Percentiles rank a stretch among this genome's conserved stretches.
Conservation (phyloP, 2,329 filamentous ascomycete species). For the Didymosphaeria variabile region DNA sequence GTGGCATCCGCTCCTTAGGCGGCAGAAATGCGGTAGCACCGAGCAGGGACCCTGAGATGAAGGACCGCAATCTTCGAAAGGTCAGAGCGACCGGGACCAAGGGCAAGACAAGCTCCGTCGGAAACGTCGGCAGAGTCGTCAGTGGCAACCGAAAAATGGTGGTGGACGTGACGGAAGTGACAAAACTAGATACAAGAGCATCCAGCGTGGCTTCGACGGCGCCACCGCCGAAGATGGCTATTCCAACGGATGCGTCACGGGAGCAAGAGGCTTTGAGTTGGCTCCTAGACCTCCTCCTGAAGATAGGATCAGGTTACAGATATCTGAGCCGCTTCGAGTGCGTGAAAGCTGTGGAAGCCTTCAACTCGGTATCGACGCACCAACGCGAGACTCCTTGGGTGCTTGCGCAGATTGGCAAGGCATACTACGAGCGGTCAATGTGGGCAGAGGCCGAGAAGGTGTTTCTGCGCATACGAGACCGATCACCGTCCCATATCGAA, state of each 20-base stretch:
- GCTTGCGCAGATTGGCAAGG: slow-evolving; percentile 86
- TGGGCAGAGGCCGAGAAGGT: slow-evolving; percentile 88
- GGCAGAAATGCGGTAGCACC: slow-evolving; percentile 68
- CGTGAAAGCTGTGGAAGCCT: slow-evolving; percentile 77
- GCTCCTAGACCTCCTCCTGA: slow-evolving; percentile 81
- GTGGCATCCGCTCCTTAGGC: slow-evolving; percentile 71
- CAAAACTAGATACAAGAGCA: slow-evolving; percentile 66
- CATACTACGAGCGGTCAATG: slow-evolving; percentile 87
- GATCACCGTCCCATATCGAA: slow-evolving; percentile 83
- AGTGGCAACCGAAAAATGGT: slow-evolving; percentile 85
- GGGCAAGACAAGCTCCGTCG: slow-evolving; percentile 68
- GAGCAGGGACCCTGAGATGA: slow-evolving; percentile 62
- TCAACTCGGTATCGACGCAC: slow-evolving; percentile 72
- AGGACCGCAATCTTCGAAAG: slow-evolving; percentile 78
- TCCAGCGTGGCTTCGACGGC: slow-evolving; percentile 43
- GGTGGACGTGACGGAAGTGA: slow-evolving; percentile 73
- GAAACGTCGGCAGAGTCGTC: slow-evolving; percentile 83
- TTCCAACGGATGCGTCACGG: slow-evolving; percentile 66
- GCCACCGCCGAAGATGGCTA: slow-evolving; percentile 46
- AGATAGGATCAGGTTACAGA: slow-evolving; percentile 82
- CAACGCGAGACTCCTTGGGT: slow-evolving; percentile 96
- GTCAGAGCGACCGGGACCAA: slow-evolving; percentile 77
- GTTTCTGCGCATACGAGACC: slow-evolving; percentile 79
- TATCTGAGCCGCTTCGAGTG: slow-evolving; percentile 81
- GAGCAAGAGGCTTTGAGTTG: slow-evolving; percentile 79